Evolutionary conservation across 306 rosid genomes (phyloP).

Genomic region (Quercus robur): DNA sequence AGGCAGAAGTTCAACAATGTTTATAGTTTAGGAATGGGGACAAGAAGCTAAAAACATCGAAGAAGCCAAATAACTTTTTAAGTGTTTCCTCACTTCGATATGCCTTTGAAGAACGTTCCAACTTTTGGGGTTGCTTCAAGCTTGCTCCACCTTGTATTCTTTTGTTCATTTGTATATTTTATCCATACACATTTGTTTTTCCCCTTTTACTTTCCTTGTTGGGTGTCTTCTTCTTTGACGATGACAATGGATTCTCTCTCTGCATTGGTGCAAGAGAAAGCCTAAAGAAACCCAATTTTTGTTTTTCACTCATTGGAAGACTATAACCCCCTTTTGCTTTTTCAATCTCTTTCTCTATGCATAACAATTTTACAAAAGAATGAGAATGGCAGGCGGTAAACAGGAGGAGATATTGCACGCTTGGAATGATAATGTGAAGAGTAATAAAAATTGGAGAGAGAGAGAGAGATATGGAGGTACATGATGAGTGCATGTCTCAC

Average conservation of each 20-base stretch:
- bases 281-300: constrained; percentile 30
- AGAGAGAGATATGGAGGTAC: constrained; percentile 5
- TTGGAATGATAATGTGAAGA: constrained; percentile 9
- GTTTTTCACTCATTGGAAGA: constrained; percentile 15
- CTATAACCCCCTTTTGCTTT: constrained; percentile 19
- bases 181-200: background rate
- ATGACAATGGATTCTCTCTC: constrained; percentile 43
- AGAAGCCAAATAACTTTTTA: constrained; percentile 33
- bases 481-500: constrained; percentile 59
- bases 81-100: constrained; percentile 28
- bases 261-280: constrained; percentile 82
- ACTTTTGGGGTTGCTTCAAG: constrained; percentile 50
- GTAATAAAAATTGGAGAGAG: background rate
- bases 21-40: constrained; percentile 3
- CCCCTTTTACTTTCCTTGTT: constrained; percentile 45
- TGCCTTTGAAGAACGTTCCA: constrained; percentile 54
- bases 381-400: constrained; percentile 10
- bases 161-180: constrained; percentile 24
- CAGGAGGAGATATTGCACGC: constrained; percentile 24
- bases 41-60: constrained; percentile 27
- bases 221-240: constrained; percentile 62
- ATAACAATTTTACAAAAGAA: background rate
- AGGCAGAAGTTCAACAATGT: background rate
- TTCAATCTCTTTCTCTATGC: constrained; percentile 6
- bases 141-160: constrained; percentile 33